phyloP scores from a whole-genome alignment of 805 yeast species.

The Monosporozyma aerobia region DNA sequence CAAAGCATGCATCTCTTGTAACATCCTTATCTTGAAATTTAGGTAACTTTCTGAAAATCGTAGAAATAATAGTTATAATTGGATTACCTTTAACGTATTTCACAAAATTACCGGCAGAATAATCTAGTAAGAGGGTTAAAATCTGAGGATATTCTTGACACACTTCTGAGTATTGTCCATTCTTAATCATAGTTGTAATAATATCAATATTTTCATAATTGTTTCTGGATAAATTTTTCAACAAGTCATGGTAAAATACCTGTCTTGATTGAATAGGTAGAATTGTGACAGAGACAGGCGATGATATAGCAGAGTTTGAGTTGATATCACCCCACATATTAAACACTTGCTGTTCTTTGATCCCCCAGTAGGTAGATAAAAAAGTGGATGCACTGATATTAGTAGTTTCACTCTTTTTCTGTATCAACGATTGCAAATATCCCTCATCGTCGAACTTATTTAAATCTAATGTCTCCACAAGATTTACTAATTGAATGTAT shows the following conservation, averaged over 20 bases:
- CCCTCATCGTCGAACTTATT: not conserved
- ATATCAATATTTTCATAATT: conserved; percentile 14
- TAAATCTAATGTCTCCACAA: conserved; percentile 30
- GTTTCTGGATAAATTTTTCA: conserved; percentile 20
- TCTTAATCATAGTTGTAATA: conserved; percentile 21
- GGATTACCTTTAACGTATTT: conserved; percentile 33
- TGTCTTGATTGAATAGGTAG: conserved; percentile 35
- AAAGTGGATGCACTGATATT: conserved; percentile 22
- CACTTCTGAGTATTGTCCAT: conserved; percentile 4
- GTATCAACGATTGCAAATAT: not conserved
- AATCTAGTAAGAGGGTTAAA: conserved; percentile 42
- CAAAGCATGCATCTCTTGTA: conserved; percentile 45
- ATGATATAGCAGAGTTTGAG: conserved; percentile 25
- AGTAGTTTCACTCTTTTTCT: not conserved
- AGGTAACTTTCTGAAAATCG: conserved; percentile 24
- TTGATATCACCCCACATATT: conserved; percentile 36
- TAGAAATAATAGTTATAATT: conserved; percentile 27
- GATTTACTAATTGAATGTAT: conserved; percentile 31
- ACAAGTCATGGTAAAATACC: conserved; percentile 28
- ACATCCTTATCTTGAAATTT: conserved; percentile 34
- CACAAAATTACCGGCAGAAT: conserved; percentile 43
- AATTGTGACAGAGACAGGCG: conserved; percentile 37
- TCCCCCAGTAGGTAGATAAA: conserved; percentile 40
- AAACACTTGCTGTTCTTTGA: conserved; percentile 38
- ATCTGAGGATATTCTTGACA: conserved; percentile 28